phyloP scores from a whole-genome alignment of 345 rosid genomes.

The Melastoma malabathricum region DNA sequence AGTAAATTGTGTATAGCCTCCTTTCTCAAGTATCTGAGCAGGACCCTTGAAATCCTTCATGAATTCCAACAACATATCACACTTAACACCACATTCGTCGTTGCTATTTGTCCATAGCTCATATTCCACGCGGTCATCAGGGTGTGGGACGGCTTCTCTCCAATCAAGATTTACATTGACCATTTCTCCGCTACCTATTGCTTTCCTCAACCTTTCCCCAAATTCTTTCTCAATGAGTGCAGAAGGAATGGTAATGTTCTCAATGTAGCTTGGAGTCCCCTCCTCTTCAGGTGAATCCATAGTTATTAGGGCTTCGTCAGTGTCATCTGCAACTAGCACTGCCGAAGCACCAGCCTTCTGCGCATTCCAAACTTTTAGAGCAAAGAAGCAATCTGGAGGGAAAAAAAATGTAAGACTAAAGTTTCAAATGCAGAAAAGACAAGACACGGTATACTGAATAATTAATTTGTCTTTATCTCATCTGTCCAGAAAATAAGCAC shows the following conservation, averaged over 20 bases:
- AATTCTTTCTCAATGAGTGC: constrained; percentile 76
- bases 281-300: constrained; percentile 92
- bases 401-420: constrained; percentile 8
- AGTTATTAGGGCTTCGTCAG: constrained; percentile 72
- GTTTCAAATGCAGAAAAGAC: background rate
- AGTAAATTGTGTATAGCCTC: constrained; percentile 81
- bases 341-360: constrained; percentile 97
- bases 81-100: constrained; percentile 87
- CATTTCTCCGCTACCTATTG: constrained; percentile 59
- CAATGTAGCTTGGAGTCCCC: constrained; percentile 49
- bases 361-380: constrained; percentile 93
- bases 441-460: background rate
- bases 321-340: constrained; percentile 83
- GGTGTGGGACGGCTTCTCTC: constrained; percentile 98
- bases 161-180: constrained; percentile 95
- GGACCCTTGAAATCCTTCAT: constrained; percentile 79
- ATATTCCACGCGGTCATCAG: constrained; percentile 93
- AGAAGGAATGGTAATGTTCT: constrained; percentile 91
- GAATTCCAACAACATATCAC: constrained; percentile 82
- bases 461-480: background rate
- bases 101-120: constrained; percentile 95
- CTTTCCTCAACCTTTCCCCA: constrained; percentile 61
- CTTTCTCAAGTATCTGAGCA: constrained; percentile 86
- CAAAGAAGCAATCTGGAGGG: constrained; percentile 80
- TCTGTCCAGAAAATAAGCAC: background rate